Conservation (phyloP, 2,329 filamentous ascomycete genomes). For the Aspergillus spinulosporus region DNA sequence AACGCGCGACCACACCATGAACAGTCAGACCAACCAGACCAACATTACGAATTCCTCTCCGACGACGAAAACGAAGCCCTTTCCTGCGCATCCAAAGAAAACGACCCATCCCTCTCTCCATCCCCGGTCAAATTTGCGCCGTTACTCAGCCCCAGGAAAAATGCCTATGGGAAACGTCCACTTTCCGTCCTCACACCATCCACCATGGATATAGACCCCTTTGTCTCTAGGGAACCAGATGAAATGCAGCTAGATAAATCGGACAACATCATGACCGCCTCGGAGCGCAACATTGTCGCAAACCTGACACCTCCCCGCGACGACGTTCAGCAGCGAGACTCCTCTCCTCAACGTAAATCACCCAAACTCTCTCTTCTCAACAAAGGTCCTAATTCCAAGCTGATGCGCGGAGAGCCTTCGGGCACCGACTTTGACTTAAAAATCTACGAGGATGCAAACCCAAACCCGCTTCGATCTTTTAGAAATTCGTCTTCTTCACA, state of each 20-base stretch:
- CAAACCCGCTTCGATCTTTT: constrained; percentile 17
- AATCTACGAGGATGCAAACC: constrained; percentile 34
- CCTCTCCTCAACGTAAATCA: constrained; percentile 36
- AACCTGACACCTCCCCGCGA: constrained; percentile 24
- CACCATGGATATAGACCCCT: constrained; percentile 15
- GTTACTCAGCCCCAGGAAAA: constrained; percentile 38
- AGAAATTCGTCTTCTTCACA: constrained; percentile 16
- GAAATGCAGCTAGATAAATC: constrained; percentile 24
- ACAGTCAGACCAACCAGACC: constrained; percentile 11
- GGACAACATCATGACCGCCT: constrained; percentile 31
- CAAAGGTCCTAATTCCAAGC: constrained; percentile 23
- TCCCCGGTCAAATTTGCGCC: constrained; percentile 37
- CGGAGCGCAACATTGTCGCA: constrained; percentile 45
- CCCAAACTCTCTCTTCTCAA: constrained; percentile 34
- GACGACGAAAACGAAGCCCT: constrained; percentile 33
- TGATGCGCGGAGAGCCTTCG: neutral
- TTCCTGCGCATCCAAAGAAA: constrained; percentile 49
- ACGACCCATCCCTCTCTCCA: constrained; percentile 46
- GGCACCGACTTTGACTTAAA: constrained; percentile 30
- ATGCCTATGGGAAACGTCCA: constrained; percentile 43
- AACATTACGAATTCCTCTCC: constrained; percentile 7
- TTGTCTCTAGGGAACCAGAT: constrained; percentile 24
- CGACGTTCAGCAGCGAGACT: constrained; percentile 17
- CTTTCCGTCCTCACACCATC: constrained; percentile 43
- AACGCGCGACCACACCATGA: constrained; percentile 11